Base-by-base conservation (phyloP, 768 basidiomycete genomes). In the Tephrocybe sp. region DNA sequence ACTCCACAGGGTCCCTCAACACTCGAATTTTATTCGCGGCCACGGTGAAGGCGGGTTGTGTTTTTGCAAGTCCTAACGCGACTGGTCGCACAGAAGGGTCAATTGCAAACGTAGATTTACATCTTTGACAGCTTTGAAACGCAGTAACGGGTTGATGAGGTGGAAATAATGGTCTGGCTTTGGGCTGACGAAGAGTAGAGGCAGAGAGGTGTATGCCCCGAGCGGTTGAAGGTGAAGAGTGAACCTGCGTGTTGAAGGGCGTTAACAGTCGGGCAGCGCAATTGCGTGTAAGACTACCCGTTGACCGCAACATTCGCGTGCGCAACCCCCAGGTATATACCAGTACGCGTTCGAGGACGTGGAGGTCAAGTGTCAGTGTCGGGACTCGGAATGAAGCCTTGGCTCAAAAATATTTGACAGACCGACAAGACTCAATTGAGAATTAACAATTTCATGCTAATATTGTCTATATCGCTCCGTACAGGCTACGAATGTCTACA, bases 1-100 rank as follows among this genome's bases (percentile, higher is more conserved):
- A 92, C 22, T 80, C 69, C 11, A 67, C 55, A 0, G 90, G 90
- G 31, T 75, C 67, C 21, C 66, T 65, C 49, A 90, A 68, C 2
- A 91, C 70, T 10, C 67, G 67, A 22, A 91, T 70, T 44, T 77
- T 70, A 25, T 72, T 55, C 1, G 79, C 66, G 16, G 71, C 49
- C 4, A 82, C 56, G 0, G 69, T 52, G 44, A 86, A 77, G 43
- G 66, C 66, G 21, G 85, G 85, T 42, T 78, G 79, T 10, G 57
- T 63, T 19, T 62, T 58, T 22, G 63, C 60, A 23, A 81, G 61
- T 9, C 62, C 53, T 18, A 63, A 50, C 0, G 70, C 60, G 48
- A 79, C 69, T 25, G 67, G 69, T 31, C 64, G 64, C 33, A 77
- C 64, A 19, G 64, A 62, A 7, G 69, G 59, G 51, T 73, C 61